Evolutionary conservation across 805 yeast species (phyloP).

Genomic region (Blastobotrys robertii): DNA sequence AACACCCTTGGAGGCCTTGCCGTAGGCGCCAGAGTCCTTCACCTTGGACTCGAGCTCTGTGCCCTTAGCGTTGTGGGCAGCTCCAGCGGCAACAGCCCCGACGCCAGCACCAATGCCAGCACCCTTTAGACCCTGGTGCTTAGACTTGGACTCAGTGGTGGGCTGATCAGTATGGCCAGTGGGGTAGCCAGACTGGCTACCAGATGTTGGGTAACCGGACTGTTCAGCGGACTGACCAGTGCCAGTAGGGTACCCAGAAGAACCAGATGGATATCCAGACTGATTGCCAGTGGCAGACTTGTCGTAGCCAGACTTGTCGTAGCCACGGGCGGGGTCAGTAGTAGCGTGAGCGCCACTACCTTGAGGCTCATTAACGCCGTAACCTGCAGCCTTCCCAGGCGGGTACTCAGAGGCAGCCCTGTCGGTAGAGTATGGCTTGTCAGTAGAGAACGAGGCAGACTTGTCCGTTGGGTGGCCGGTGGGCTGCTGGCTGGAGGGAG

Average conservation of each 20-base stretch:
- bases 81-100: slow-evolving; percentile 3
- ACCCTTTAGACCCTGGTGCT: not conserved
- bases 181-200: slow-evolving; percentile 2
- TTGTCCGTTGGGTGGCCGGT: not conserved
- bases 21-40: not conserved
- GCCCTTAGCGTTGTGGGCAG: not conserved
- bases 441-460: slow-evolving; percentile 1
- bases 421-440: slow-evolving; percentile 1
- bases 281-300: too few relatives aligned
- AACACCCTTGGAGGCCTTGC: not conserved
- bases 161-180: not conserved
- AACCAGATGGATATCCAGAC: too few relatives aligned
- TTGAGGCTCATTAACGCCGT: too few relatives aligned
- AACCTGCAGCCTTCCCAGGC: too few relatives aligned
- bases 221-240: too few relatives aligned
- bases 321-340: too few relatives aligned
- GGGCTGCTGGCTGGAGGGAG: too few relatives aligned
- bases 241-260: too few relatives aligned
- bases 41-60: not conserved
- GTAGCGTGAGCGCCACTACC: too few relatives aligned
- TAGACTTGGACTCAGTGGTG: not conserved
- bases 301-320: too few relatives aligned
- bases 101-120: slow-evolving; percentile 2
- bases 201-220: too few relatives aligned
- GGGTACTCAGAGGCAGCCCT: slow-evolving; percentile 3